phyloP scores from a whole-genome alignment of 148 eudicot genomes.

The Silene latifolia region DNA sequence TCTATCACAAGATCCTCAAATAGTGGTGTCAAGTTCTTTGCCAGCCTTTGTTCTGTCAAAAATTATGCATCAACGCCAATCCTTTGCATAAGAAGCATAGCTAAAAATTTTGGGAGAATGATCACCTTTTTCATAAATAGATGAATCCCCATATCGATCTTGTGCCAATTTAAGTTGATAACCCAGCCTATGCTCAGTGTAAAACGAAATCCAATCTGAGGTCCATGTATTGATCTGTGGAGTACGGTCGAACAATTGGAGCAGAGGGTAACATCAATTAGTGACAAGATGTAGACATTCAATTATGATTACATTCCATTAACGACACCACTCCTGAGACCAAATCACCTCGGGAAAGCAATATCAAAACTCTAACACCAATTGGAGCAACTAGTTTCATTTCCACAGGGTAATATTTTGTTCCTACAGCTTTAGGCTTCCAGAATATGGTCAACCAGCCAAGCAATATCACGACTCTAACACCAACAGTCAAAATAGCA shows the following conservation, averaged over 20 bases:
- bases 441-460: no score
- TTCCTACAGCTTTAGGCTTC: no score
- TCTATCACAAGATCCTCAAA: slow-evolving; percentile 68
- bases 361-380: no score
- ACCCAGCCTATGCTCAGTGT: slow-evolving; percentile 73
- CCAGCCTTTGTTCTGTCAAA: slow-evolving; percentile 72
- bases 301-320: no score
- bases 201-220: slow-evolving; percentile 87
- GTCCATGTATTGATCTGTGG: slow-evolving; percentile 94
- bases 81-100: not conserved
- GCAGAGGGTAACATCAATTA: not conserved
- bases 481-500: no score
- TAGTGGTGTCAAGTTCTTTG: slow-evolving; percentile 61
- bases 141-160: slow-evolving; percentile 79
- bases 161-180: slow-evolving; percentile 85
- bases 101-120: not conserved
- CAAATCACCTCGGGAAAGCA: not conserved
- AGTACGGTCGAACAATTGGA: slow-evolving; percentile 46
- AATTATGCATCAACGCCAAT: not conserved
- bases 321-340: not conserved
- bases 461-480: no score
- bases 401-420: no score
- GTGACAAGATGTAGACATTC: not conserved
- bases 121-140: no score
- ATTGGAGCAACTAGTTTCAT: no score